Base-by-base conservation (phyloP, 257 asterid genomes). In the Nicotiana paniculata region DNA sequence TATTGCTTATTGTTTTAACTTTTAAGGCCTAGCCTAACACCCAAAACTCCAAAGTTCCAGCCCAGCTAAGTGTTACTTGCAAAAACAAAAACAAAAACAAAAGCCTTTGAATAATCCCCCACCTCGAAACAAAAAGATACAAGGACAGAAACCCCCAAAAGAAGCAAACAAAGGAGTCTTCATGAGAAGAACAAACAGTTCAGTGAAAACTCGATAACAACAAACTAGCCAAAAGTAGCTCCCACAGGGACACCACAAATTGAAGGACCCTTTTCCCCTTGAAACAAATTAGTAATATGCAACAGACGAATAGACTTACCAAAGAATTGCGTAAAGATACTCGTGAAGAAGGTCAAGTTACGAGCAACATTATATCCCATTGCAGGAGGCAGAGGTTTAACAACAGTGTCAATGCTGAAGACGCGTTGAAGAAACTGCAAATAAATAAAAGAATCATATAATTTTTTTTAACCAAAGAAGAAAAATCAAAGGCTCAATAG, bases 251-350 rank as follows among this genome's bases (percentile, higher is more conserved):
- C 43, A 26, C 10, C 8, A 59, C 37, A 57, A 59, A 9, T 11
- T 11, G 70, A n/a, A 39, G 39, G 61, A n/a, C 39, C 82, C 43
- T 0, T 17, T 79, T 21, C 57, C 7, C 72, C 69, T 9, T n/a
- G 15, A 13, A 65, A 35, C 43, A 77, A 65, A 54, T 33, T 9
- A 37, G 80, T 26, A 33, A 51, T 72, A 72, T 35, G 28, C 26
- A 74, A 32, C 12, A 79, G 28, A 26, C 30, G 16, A 33, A 85
- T 74, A 74, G 33, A 79, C 93, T 85, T 83, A 94, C 99, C 97
- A 37, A 92, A 91, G 89, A 96, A 96, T 84, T 96, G 99, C 1
- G 98, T 94, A 83, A 96, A 96, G 88, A 96, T 96, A 83, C 99
- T 91, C 0, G 98, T 94, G 91, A 96, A 96, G 92, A 96, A 96